A percentile compares a stretch with the other conserved stretches of the same genome.
Conservation (phyloP, 805 yeast genomes). For the Saturnispora bothae region DNA sequence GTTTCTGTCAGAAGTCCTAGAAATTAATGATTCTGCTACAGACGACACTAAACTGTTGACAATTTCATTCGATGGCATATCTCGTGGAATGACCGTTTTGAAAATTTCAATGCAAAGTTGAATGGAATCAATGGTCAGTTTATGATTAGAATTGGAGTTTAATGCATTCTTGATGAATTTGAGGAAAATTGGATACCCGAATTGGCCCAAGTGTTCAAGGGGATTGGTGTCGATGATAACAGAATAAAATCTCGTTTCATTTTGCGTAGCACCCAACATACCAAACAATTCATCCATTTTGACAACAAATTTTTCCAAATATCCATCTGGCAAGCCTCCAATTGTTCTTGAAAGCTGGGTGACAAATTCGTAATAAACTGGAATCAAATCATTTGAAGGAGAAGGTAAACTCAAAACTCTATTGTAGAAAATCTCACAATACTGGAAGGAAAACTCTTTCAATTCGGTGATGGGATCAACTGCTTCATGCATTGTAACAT, state of each 20-base stretch:
- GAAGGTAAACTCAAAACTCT: slow-evolving; percentile 10
- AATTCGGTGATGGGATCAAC: slow-evolving; percentile 21
- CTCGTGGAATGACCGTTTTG: slow-evolving; percentile 9
- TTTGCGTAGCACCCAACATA: slow-evolving; percentile 20
- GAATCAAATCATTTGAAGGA: slow-evolving; percentile 11
- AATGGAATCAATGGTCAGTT: slow-evolving; percentile 23
- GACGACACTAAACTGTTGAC: slow-evolving; percentile 3
- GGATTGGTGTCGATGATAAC: slow-evolving; percentile 24
- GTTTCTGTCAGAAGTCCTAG: slow-evolving; percentile 22
- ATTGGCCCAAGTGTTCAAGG: not conserved
- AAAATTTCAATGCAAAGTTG: slow-evolving; percentile 17
- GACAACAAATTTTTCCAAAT: slow-evolving; percentile 14
- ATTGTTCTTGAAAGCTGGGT: slow-evolving; percentile 19
- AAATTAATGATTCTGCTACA: slow-evolving; percentile 14
- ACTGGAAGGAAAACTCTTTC: slow-evolving; percentile 2
- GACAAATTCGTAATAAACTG: slow-evolving; percentile 19
- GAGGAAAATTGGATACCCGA: slow-evolving; percentile 18
- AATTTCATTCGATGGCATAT: slow-evolving; percentile 4
- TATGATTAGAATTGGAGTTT: slow-evolving; percentile 21
- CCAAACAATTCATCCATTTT: slow-evolving; percentile 14
- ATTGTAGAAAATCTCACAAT: slow-evolving; percentile 16
- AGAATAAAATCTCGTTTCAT: slow-evolving; percentile 28
- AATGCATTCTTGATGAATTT: slow-evolving; percentile 16
- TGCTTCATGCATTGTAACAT: slow-evolving; percentile 28
- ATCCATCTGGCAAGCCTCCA: slow-evolving; percentile 18